Percentiles rank a stretch among this genome's conserved stretches.
phyloP scores from a whole-genome alignment of 2,329 filamentous ascomycete species.

The Paraconiothyrium sp. region DNA sequence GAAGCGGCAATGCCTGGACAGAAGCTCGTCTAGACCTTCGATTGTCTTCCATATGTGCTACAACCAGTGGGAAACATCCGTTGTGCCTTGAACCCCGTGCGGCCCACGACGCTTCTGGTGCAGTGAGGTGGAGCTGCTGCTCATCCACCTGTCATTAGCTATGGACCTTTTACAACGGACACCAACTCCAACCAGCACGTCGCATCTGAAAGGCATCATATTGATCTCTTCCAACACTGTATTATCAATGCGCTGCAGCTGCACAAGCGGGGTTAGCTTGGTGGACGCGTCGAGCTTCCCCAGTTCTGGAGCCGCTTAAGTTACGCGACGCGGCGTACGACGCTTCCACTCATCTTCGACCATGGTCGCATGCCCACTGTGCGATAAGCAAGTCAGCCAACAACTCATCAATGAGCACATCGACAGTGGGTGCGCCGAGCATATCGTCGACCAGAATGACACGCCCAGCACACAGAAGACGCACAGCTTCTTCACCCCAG shows the following conservation, averaged over 20 bases:
- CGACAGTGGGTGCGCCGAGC: conserved; percentile 80
- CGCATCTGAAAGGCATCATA: neutral
- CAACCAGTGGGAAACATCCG: neutral
- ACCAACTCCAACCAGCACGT: no score
- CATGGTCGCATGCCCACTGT: conserved; percentile 83
- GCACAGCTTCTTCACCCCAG: conserved; percentile 65
- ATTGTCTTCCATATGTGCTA: neutral
- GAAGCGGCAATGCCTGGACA: neutral
- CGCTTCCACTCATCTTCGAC: conserved; percentile 22
- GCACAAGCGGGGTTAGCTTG: neutral
- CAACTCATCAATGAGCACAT: conserved; percentile 88
- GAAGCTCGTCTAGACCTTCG: neutral
- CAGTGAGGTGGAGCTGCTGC: no score
- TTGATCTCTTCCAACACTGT: neutral
- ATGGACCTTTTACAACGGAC: no score
- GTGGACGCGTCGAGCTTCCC: conserved; percentile 3
- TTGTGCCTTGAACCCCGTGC: neutral
- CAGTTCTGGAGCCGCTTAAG: conserved; percentile 18
- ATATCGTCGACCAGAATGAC: conserved; percentile 65
- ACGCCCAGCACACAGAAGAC: conserved; percentile 48
- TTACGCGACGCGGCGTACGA: conserved; percentile 33
- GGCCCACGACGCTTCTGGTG: no score
- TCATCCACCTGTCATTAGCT: no score
- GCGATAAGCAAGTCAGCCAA: conserved; percentile 75
- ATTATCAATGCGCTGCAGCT: neutral